phyloP scores from a whole-genome alignment of 495 filamentous ascomycete genomes.

The Acidiella bohemica region DNA sequence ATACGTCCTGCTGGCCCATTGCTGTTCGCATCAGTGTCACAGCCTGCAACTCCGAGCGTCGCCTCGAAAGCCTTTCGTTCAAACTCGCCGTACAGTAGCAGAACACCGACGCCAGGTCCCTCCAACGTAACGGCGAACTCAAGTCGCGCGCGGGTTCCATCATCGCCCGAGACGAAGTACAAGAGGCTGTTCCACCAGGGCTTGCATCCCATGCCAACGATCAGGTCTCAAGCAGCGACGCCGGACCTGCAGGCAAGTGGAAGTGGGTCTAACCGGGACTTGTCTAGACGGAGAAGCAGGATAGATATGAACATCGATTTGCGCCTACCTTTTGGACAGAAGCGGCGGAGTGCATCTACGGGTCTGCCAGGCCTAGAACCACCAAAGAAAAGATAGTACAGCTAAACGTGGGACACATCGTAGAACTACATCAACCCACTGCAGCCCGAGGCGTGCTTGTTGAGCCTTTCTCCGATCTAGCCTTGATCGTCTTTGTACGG shows the following conservation, averaged over 20 bases:
- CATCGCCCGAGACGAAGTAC: conserved; percentile 23
- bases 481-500: too few species aligned
- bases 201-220: not conserved
- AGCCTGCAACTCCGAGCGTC: conserved; percentile 3
- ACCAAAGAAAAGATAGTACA: conserved; percentile 12
- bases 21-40: conserved; percentile 4
- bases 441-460: too few species aligned
- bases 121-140: not conserved
- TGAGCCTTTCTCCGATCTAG: too few species aligned
- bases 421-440: too few species aligned
- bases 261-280: not conserved
- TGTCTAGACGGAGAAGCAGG: not conserved
- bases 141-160: not conserved
- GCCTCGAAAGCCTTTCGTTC: conserved; percentile 3
- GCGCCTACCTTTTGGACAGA: conserved; percentile 20
- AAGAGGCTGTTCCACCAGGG: conserved; percentile 22
- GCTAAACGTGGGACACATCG: too few species aligned
- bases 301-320: conserved; percentile 13
- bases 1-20: not conserved
- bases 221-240: conserved; percentile 1
- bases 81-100: conserved; percentile 5
- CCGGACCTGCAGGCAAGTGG: conserved; percentile 6
- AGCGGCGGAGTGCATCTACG: conserved; percentile 14
- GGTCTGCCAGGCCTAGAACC: conserved; percentile 8
- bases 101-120: conserved; percentile 1